Percentiles rank a stretch among this genome's conserved stretches.
phyloP scores from a whole-genome alignment of 2,329 filamentous ascomycete genomes.

The Claviceps monticola region DNA sequence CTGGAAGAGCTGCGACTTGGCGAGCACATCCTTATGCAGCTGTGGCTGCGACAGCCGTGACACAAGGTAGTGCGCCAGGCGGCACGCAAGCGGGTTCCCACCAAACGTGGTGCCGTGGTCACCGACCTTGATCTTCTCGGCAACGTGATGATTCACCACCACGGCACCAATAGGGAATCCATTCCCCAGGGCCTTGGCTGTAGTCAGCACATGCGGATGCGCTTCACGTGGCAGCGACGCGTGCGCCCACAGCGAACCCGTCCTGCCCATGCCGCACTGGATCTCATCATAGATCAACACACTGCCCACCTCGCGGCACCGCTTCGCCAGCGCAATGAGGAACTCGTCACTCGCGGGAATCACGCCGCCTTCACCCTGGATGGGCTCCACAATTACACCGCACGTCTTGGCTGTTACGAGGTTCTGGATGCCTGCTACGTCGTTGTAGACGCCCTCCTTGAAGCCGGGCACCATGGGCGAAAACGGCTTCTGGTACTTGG shows the following conservation, averaged over 20 bases:
- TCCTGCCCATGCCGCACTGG: constrained; percentile 81
- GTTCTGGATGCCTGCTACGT: constrained; percentile 54
- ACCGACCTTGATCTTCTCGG: constrained; percentile 37
- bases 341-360: constrained; percentile 75
- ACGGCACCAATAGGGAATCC: constrained; percentile 84
- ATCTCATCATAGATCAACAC: constrained; percentile 95
- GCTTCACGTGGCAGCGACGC: constrained; percentile 57
- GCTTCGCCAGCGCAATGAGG: constrained; percentile 64
- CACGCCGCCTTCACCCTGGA: constrained; percentile 92
- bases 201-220: constrained; percentile 87
- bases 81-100: constrained; percentile 75
- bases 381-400: constrained; percentile 90
- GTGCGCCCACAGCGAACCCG: constrained; percentile 86
- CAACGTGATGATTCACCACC: constrained; percentile 26
- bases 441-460: constrained; percentile 73
- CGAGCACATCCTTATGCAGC: constrained; percentile 54
- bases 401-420: constrained; percentile 78
- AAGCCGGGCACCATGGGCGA: constrained; percentile 93
- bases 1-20: constrained; percentile 44
- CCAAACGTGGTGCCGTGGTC: constrained; percentile 94
- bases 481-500: constrained; percentile 94
- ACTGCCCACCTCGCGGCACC: constrained; percentile 77
- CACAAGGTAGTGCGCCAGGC: constrained; percentile 78
- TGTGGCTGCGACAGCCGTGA: constrained; percentile 56
- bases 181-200: constrained; percentile 91